A percentile compares a stretch with the other conserved stretches of the same genome.
These are phyloP conservation scores for Grosmannia huntii DNA, from an alignment of 2,329 filamentous ascomycete species.

Conservation along the genomic window DNA sequence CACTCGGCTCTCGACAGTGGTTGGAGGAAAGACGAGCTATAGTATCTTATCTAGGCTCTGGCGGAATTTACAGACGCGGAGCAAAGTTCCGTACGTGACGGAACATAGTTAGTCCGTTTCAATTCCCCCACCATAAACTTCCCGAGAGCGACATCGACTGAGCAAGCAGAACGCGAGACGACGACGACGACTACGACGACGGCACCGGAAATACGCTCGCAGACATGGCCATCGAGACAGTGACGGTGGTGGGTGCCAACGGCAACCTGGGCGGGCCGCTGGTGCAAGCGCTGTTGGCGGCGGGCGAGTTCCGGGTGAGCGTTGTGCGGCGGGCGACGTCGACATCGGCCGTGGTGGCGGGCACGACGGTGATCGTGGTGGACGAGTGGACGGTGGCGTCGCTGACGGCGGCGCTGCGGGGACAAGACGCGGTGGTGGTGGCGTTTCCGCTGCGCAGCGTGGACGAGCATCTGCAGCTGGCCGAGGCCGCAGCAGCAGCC, in stretches of 20 bases:
- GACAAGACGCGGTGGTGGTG: conserved; percentile 25
- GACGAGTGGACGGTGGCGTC: conserved; percentile 18
- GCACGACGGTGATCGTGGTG: conserved; percentile 13
- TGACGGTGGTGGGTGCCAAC: conserved; percentile 25
- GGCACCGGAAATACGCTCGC: background rate
- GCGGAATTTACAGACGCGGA: too few relatives aligned
- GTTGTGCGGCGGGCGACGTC: conserved; percentile 22
- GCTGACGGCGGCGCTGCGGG: conserved; percentile 19
- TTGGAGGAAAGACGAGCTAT: too few relatives aligned
- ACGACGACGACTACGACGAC: too few relatives aligned
- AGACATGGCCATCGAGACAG: conserved; percentile 21
- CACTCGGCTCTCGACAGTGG: too few relatives aligned
- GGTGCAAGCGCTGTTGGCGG: conserved; percentile 18
- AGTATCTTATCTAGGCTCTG: too few relatives aligned
- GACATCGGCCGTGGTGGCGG: conserved; percentile 9
- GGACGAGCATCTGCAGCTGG: conserved; percentile 21
- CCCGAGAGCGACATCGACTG: too few relatives aligned
- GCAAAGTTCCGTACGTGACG: too few relatives aligned
- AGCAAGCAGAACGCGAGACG: too few relatives aligned
- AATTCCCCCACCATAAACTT: too few relatives aligned
- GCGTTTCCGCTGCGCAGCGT: conserved; percentile 19
- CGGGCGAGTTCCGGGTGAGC: conserved; percentile 19
- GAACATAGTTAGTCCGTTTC: too few relatives aligned
- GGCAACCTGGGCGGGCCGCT: conserved; percentile 23
- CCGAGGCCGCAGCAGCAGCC: conserved; percentile 23